These are phyloP conservation scores for Phytophthora sp. DNA, from an alignment of 352 stramenopile genomes.

Conservation along the genomic window DNA sequence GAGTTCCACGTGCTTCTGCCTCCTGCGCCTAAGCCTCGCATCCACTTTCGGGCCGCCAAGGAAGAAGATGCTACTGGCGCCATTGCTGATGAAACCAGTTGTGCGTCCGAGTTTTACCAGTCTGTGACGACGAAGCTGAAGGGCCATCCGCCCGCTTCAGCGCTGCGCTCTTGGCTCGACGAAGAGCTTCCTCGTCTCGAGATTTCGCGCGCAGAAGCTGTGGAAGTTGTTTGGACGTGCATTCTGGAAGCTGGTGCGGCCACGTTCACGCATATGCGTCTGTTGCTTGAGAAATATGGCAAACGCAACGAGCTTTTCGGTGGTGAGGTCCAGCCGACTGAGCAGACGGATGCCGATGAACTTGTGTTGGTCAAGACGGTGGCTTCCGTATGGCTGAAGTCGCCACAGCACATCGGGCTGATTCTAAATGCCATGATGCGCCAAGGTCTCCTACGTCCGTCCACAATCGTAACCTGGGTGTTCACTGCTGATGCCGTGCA, in stretches of 20 bases:
- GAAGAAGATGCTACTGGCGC: slow-evolving; percentile 19
- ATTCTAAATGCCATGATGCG: slow-evolving; percentile 86
- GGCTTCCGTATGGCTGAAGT: slow-evolving; percentile 80
- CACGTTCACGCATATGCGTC: slow-evolving; percentile 85
- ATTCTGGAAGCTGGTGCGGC: slow-evolving; percentile 78
- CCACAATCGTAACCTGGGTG: slow-evolving; percentile 82
- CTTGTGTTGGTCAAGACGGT: slow-evolving; percentile 74
- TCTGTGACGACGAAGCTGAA: slow-evolving; percentile 73
- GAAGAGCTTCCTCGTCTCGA: slow-evolving; percentile 55
- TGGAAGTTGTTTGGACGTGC: slow-evolving; percentile 80
- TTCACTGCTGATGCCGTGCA: slow-evolving; percentile 82
- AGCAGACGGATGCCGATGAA: slow-evolving; percentile 44
- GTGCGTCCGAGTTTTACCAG: slow-evolving; percentile 59
- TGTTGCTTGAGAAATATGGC: slow-evolving; percentile 84
- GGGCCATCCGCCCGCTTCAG: slow-evolving; percentile 55
- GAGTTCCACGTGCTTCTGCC: slow-evolving; percentile 84
- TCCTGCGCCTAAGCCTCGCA: slow-evolving; percentile 69
- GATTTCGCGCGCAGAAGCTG: slow-evolving; percentile 51
- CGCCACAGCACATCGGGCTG: slow-evolving; percentile 81
- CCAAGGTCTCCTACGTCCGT: slow-evolving; percentile 62
- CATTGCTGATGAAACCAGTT: slow-evolving; percentile 12
- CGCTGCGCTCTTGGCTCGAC: slow-evolving; percentile 64
- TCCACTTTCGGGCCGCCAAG: slow-evolving; percentile 56
- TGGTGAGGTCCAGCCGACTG: slow-evolving; percentile 34
- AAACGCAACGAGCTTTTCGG: slow-evolving; percentile 55